Evolutionary conservation across 2,329 filamentous ascomycete genomes (phyloP).

Genomic region (Pezicula neosporulosa): DNA sequence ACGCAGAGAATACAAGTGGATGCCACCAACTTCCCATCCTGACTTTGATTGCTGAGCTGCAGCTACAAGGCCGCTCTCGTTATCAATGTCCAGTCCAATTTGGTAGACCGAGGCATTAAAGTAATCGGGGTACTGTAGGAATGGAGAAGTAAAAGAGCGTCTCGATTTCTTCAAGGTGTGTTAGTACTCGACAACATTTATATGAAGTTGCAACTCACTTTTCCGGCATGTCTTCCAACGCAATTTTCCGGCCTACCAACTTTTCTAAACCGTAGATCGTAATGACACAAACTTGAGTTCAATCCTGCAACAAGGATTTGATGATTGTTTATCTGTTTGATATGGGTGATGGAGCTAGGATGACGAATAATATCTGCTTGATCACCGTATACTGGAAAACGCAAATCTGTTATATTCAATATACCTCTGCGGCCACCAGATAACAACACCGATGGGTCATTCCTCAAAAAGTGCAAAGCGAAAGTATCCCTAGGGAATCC

Average conservation of each 20-base stretch:
- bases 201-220: no score
- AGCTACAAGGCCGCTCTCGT: conserved; percentile 46
- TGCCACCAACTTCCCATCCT: conserved; percentile 30
- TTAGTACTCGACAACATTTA: no score
- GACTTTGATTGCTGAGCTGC: conserved; percentile 38
- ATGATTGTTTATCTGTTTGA: conserved; percentile 45
- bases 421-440: conserved; percentile 47
- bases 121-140: conserved; percentile 48
- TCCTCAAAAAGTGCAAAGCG: conserved; percentile 42
- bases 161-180: neutral
- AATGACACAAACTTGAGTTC: conserved; percentile 46
- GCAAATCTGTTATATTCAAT: conserved; percentile 33
- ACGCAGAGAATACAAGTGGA: conserved; percentile 2
- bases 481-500: conserved; percentile 38
- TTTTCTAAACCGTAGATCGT: conserved; percentile 48
- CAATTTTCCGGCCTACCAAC: neutral
- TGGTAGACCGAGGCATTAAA: conserved; percentile 44
- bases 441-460: conserved; percentile 42
- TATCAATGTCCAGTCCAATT: conserved; percentile 49
- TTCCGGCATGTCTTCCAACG: neutral
- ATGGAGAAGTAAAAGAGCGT: conserved; percentile 25
- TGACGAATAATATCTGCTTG: conserved; percentile 26
- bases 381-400: conserved; percentile 20
- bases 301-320: conserved; percentile 52
- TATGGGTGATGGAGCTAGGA: conserved; percentile 40